Percentiles rank a stretch among this genome's conserved stretches.
Conservation (phyloP, 257 asterid genomes). For the Solanum pennellii region DNA sequence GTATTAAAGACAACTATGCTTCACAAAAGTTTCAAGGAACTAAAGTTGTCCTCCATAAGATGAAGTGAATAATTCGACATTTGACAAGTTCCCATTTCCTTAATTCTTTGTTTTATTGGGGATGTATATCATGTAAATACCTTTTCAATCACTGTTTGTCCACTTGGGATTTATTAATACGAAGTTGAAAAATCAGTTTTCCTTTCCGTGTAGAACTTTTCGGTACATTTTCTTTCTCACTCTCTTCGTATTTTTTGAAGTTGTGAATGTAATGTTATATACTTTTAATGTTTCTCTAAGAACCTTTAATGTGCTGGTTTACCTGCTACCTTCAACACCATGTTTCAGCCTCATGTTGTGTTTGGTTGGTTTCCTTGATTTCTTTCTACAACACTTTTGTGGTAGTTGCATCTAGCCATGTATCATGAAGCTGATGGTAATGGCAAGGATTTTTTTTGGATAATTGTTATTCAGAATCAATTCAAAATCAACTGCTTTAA, state of each 20-base stretch:
- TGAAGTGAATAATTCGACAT: background rate
- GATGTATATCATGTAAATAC: background rate
- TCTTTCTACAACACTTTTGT: background rate
- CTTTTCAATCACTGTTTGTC: background rate
- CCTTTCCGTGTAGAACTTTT: background rate
- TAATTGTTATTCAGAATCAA: background rate
- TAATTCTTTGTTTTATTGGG: background rate
- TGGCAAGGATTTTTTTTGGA: background rate
- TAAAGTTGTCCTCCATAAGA: background rate
- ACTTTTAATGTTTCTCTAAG: background rate
- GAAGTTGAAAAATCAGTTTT: background rate
- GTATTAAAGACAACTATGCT: background rate
- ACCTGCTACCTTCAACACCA: slow-evolving; percentile 62
- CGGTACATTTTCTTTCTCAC: background rate
- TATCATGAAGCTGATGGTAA: background rate
- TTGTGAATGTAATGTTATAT: background rate
- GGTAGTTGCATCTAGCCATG: background rate
- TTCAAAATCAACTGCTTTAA: background rate
- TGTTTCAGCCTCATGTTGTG: slow-evolving; percentile 71
- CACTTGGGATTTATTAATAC: background rate
- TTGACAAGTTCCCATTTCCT: background rate
- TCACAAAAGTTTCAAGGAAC: background rate
- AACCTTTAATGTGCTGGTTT: slow-evolving; percentile 42
- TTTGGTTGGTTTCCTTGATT: slow-evolving; percentile 35
- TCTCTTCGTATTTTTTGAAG: background rate